Evolutionary conservation across 169 alveolate genomes (phyloP), one percentile per base, ranked within the genome.

Genomic region (Plasmodium berghei): DNA sequence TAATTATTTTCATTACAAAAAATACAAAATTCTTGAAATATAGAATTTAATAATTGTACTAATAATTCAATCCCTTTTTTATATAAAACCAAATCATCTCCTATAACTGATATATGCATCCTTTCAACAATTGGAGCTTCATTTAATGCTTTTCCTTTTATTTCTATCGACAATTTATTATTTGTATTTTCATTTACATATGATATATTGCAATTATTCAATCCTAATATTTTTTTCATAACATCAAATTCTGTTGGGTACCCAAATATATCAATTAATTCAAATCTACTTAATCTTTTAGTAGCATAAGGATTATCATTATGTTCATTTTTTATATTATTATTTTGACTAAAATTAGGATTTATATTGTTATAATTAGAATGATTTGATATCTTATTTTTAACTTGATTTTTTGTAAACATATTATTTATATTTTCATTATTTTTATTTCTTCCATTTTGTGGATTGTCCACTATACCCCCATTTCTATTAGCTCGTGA

Each of bases 241-340:
- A 95, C 96, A 72, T 93, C 95, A 70, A 95, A 95, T 22, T 89
- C 96, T n/a, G 95, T 95, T 58, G 94, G 97, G 59, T 70, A 93
- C 0, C 95, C 87, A 89, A 95, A 95, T 26, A 95, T 91, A 63
- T 94, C 97, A 22, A 94, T 90, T 61, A 95, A 77, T 71, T 95
- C 97, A 40, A 95, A 71, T 45, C 97, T 67, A 66, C 96, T 87
- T 52, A 93, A 72, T 18, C 86, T 56, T 66, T 90, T 93, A 24
- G 56, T 45, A 46, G 73, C 90, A 48, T 49, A 69, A 14, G 90
- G 73, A 58, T 70, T 83, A 5, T 66, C 90, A 59, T 58, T 52
- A 22, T 56, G 61, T 16, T 83, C 85, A 70, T 48, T 72, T 48
- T 83, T 18, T 3, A 5, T 22, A 20, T 61, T 61, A 10, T 12